Percentiles rank a stretch among this genome's conserved stretches.
These are phyloP conservation scores for Fulvia fulva DNA, from an alignment of 2,329 filamentous ascomycete species.

Conservation along the genomic window DNA sequence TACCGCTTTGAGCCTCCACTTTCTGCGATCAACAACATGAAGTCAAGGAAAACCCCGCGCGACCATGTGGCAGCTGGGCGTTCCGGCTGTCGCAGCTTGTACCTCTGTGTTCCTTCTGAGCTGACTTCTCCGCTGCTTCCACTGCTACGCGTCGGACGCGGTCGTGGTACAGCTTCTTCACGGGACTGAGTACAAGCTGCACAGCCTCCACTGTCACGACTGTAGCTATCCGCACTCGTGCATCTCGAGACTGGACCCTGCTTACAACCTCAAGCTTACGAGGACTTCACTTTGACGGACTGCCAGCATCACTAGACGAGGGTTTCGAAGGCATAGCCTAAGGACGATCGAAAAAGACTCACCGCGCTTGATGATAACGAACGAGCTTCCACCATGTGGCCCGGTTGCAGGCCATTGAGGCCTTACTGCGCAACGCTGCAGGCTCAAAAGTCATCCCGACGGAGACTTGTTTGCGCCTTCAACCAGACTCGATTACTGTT, in stretches of 20 bases:
- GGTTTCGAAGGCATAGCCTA: not conserved
- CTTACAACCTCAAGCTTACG: not conserved
- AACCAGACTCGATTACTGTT: constrained; percentile 21
- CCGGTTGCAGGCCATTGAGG: constrained; percentile 27
- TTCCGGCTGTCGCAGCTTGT: not conserved
- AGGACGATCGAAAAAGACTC: not conserved
- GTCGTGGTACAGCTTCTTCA: not conserved
- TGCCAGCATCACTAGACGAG: not conserved
- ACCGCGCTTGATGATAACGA: constrained; percentile 21
- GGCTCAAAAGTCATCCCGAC: constrained; percentile 6
- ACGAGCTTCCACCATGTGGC: constrained; percentile 29
- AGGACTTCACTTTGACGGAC: not conserved
- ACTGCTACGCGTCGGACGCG: not conserved
- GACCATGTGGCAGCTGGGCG: not conserved
- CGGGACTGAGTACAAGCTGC: not conserved
- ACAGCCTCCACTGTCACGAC: not conserved
- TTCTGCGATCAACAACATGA: not conserved
- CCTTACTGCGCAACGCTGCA: constrained; percentile 15
- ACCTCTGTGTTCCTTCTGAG: not conserved
- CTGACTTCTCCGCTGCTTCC: not conserved
- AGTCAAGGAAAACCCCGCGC: not conserved
- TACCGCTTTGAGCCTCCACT: not conserved
- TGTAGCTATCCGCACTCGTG: not conserved
- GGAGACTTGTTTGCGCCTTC: constrained; percentile 8
- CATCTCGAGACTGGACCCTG: not conserved